Evolutionary conservation across 441 rosid species (phyloP).

Genomic region (Codiaeum variegatum): DNA sequence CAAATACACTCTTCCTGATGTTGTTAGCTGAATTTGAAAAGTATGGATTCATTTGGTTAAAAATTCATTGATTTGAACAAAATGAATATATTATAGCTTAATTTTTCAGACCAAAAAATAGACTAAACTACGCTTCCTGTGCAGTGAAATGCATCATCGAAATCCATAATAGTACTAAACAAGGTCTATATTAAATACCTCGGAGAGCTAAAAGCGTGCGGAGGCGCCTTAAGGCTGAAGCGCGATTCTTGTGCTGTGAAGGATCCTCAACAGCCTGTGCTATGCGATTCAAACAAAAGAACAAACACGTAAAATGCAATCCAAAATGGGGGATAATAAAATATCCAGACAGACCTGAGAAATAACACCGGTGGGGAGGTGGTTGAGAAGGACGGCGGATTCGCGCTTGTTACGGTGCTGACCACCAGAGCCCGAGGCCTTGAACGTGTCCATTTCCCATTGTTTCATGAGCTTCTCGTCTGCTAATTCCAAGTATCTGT

Average conservation of each 20-base stretch:
- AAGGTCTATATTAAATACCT: constrained; percentile 33
- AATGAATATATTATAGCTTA: too few relatives aligned
- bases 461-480: constrained; percentile 76
- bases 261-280: constrained; percentile 73
- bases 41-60: too few relatives aligned
- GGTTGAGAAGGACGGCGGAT: constrained; percentile 88
- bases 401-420: constrained; percentile 98
- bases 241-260: constrained; percentile 89
- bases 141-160: too few relatives aligned
- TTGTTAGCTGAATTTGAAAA: too few relatives aligned
- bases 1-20: not conserved
- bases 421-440: constrained; percentile 90
- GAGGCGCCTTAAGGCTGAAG: constrained; percentile 76
- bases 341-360: constrained; percentile 56
- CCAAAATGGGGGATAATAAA: not conserved
- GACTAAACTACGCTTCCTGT: too few relatives aligned
- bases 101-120: too few relatives aligned
- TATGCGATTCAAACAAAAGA: constrained; percentile 8
- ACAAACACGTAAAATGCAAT: constrained; percentile 15
- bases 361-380: constrained; percentile 72
- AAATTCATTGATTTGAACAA: too few relatives aligned
- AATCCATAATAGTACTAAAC: too few relatives aligned
- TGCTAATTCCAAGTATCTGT: constrained; percentile 42
- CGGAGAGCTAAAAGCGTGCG: constrained; percentile 73
- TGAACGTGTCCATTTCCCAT: constrained; percentile 66